Conservation (phyloP, 192 early-diverging fungal genomes). For the Backusella australiensis region DNA sequence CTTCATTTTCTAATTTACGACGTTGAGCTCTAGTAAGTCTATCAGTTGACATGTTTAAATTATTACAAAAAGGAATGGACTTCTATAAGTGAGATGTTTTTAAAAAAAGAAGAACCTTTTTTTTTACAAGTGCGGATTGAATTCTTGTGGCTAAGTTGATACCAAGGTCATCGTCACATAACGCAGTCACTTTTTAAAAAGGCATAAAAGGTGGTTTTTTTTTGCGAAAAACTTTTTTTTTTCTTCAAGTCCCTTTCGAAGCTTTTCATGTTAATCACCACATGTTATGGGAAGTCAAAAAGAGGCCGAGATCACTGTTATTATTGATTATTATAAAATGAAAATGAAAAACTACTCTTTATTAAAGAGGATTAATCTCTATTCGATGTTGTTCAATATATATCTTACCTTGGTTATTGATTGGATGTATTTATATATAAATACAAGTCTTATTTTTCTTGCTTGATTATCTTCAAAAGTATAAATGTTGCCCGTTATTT, state of each 20-base stretch:
- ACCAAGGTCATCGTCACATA: not conserved
- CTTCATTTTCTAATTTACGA: not conserved
- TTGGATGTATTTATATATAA: too few species aligned
- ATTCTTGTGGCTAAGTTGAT: conserved; percentile 6
- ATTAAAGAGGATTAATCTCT: not conserved
- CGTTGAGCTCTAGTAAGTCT: conserved; percentile 13
- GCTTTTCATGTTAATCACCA: not conserved
- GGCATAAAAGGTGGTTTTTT: not conserved
- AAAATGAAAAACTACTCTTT: not conserved
- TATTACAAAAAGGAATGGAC: not conserved
- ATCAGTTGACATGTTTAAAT: not conserved
- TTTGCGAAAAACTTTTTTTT: conserved; percentile 1
- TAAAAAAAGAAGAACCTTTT: not conserved
- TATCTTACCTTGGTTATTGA: not conserved
- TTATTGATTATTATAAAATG: conserved; percentile 1
- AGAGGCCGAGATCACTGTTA: conserved; percentile 5
- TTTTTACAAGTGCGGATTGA: not conserved
- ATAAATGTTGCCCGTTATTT: too few species aligned
- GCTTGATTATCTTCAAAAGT: too few species aligned
- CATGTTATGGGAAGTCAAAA: conserved; percentile 15
- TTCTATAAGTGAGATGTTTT: not conserved
- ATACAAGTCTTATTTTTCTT: too few species aligned
- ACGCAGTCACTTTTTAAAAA: not conserved
- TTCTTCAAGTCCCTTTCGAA: conserved; percentile 12
- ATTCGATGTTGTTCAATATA: not conserved